Base-by-base conservation (phyloP, 345 rosid species). In the Sonneratia caseolaris region DNA sequence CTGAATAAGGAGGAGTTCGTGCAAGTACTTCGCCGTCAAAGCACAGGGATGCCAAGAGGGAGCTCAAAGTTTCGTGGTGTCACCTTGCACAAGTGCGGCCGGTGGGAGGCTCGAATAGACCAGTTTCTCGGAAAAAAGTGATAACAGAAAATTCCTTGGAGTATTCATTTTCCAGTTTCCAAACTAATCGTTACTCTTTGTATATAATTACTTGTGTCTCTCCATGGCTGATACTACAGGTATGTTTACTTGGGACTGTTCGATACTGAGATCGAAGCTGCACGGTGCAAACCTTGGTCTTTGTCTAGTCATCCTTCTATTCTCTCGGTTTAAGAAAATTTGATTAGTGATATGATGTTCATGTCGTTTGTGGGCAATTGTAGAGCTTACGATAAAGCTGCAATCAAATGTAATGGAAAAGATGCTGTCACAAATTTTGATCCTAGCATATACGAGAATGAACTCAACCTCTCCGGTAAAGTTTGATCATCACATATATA, bases 51-150 rank as follows among this genome's bases (percentile, higher is more conserved):
- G 76, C 99, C 98, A 3, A 76, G 99, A 77, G 99, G 99, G 55
- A 95, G 97, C 79, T 95, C 98, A 42, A 95, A 92, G 76, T 95
- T 86, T 78, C 89, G 98, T 79, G 99, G 99, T 5, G 99, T 95
- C 15, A 92, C 98, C 68, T 86, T 95, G 84, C 99, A 95, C 78
- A 95, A 95, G 79, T 92, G 99, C 84, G 98, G 98, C 8, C 79
- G 99, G 83, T 95, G 99, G 99, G 99, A 95, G 82, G 90, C 98
- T 71, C 78, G 99, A 37, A 84, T 95, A 92, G 99, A 97, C 64
- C 99, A 95, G 82, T 89, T 95, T 73, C 76, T 95, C 5, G 91
- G 93, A 77, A 95, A 89, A 82, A 95, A 95, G 98, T 95, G 88
- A 57, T 14, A 21, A 35, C 5, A 16, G 22, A 57, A 13, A 57